Base-by-base conservation (phyloP, 306 rosid species). In the Castanopsis chinensis region DNA sequence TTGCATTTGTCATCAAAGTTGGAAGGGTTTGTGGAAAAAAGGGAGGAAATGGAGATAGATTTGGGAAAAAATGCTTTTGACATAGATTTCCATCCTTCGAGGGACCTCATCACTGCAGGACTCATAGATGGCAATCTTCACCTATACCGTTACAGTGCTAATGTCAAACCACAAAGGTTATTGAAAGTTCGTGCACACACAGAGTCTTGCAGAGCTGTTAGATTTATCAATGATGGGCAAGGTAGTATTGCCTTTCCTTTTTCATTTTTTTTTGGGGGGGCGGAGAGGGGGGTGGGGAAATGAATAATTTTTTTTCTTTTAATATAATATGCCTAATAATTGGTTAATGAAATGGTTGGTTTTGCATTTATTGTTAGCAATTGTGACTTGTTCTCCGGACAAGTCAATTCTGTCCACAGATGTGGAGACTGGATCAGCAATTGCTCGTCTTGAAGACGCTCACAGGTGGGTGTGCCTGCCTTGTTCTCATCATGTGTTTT, bases 341-440 rank as follows among this genome's bases (percentile, higher is more conserved):
- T 15, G 17, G 53, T 15, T 12, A 49, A 49, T 49, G 53, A 49
- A 49, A 49, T 12, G 53, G 17, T 49, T 49, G 53, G 53, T 49
- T 49, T 49, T 49, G 53, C 53, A 49, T 49, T 49, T 49, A 49
- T 49, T 18, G 51, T 35, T 19, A 67, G 72, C 72, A 18, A 67
- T 67, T 32, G 72, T 49, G 27, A 67, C 52, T 1, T 33, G 51
- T 35, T 67, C 72, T 3, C 72, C 72, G 11, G 72, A 67, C 52
- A 6, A 12, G 51, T 33, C 72, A 67, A 67, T 67, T 67, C 72
- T 67, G 15, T 12, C 41, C 25, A 35, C 27, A 1, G 72, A 67
- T 67, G 52, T 67, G 15, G 72, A 33, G 72, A 67, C 72, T 35
- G 72, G 72, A 67, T 33, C 52, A 67, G 25, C 72, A 21, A 67